Percentiles rank a stretch among this genome's conserved stretches.
Evolutionary conservation across 2,329 filamentous ascomycete species (phyloP).

Genomic region (Bimuria novae-zelandiae): DNA sequence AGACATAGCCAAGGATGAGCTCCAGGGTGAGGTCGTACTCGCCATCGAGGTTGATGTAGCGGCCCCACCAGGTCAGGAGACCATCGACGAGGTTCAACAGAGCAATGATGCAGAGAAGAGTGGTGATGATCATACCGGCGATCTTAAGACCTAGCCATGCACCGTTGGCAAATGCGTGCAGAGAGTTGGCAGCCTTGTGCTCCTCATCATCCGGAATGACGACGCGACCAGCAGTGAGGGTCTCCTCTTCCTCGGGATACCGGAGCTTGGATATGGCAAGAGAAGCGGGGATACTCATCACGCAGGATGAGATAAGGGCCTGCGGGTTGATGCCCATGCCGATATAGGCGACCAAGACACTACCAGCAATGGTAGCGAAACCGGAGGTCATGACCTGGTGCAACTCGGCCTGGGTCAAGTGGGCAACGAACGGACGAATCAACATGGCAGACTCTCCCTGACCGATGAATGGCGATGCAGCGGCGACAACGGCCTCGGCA

Average conservation of each 20-base stretch:
- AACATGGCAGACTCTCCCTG: conserved; percentile 94
- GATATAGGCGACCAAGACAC: conserved; percentile 85
- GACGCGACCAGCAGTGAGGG: conserved; percentile 79
- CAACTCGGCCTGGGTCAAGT: conserved; percentile 84
- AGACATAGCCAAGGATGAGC: conserved; percentile 75
- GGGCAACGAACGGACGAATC: conserved; percentile 82
- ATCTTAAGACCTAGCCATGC: conserved; percentile 88
- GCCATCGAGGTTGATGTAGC: conserved; percentile 72
- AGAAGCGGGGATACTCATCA: conserved; percentile 94
- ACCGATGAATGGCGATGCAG: conserved; percentile 90
- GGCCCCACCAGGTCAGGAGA: conserved; percentile 81
- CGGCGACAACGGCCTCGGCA: conserved; percentile 90
- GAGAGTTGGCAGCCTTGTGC: conserved; percentile 73
- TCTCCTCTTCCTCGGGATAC: conserved; percentile 86
- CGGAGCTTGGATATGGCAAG: conserved; percentile 88
- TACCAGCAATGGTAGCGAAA: conserved; percentile 90
- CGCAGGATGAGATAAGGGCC: conserved; percentile 85
- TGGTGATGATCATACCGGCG: conserved; percentile 78
- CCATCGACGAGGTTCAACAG: conserved; percentile 75
- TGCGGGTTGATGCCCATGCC: conserved; percentile 80
- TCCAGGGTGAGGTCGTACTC: conserved; percentile 73
- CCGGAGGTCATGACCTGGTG: conserved; percentile 93
- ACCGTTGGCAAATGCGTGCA: conserved; percentile 85
- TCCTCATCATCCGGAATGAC: conserved; percentile 81
- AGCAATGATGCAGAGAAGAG: conserved; percentile 82